Evolutionary conservation across 345 rosid species (phyloP), one percentile per base, ranked within the genome.

Genomic region (Abelmoschus esculentus): DNA sequence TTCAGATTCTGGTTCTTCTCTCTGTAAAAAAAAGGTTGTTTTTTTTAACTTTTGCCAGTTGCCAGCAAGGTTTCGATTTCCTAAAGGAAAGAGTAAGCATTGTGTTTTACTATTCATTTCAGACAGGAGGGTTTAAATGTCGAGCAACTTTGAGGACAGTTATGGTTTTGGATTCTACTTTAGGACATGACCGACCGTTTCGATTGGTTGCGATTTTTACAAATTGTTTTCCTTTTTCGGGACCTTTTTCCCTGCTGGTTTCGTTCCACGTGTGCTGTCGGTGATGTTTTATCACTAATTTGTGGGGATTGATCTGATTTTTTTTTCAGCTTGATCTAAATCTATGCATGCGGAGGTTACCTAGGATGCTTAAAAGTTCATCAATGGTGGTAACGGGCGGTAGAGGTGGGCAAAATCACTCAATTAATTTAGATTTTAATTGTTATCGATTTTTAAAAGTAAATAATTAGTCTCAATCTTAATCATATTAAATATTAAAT

Each of bases 141-240:
- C 63, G 60, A 59, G 34, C 69, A 66, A 73, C 19, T 42, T 75
- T 52, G 40, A 17, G 2, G 71, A 83, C 83, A 78, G 14, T 7
- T 54, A 79, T 86, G 91, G 89, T 67, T 79, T 26, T 72, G n/a
- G 12, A 42, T 73, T 80, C 53, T 0, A 26, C 3, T 57, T 49
- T 18, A 2, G 42, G 69, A 34, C 55, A 68, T 36, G 74, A 75
- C 79, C 46, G 78, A 85, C 91, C 87, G 91, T 76, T 82, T 71
- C 66, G 81, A 89, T 85, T 58, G 59, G 65, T n/a, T 34, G 19
- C 61, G 71, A 4, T 31, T 80, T 86, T 82, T 38, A 81, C 81
- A 87, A 53, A 17, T 18, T 18, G 4, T 18, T 53, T 53, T 7
- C 42, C 42, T 7, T 38, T 7, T 7, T 9, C 10, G 38, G 57